Conservation (phyloP, 306 rosid species). For the Dicorynia guianensis region DNA sequence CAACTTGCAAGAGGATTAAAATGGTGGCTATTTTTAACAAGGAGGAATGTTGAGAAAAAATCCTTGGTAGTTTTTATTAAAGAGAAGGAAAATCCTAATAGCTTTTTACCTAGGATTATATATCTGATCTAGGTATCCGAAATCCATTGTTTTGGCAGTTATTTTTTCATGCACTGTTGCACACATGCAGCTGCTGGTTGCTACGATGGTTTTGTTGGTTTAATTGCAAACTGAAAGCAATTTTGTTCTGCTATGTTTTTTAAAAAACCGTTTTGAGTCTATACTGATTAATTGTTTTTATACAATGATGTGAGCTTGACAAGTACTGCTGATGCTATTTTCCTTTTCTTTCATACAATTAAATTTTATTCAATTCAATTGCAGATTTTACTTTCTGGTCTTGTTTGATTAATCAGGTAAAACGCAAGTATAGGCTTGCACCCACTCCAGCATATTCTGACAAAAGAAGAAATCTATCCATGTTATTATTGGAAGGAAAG, state of each 20-base stretch:
- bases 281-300: slow-evolving; percentile 23
- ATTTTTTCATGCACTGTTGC: slow-evolving; percentile 29
- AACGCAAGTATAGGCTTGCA: slow-evolving; percentile 83
- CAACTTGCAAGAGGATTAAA: slow-evolving; percentile 21
- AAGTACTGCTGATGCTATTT: slow-evolving; percentile 15
- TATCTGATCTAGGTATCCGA: neutral
- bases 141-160: neutral
- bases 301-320: slow-evolving; percentile 14
- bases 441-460: slow-evolving; percentile 55
- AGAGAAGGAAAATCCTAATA: no score
- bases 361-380: slow-evolving; percentile 28
- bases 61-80: neutral
- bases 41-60: slow-evolving; percentile 27
- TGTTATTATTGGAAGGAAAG: slow-evolving; percentile 61
- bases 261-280: neutral
- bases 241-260: neutral
- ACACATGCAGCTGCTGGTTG: neutral
- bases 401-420: slow-evolving; percentile 65
- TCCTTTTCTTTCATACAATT: slow-evolving; percentile 22
- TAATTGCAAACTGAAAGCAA: slow-evolving; percentile 8
- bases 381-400: slow-evolving; percentile 31
- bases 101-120: slow-evolving; percentile 16
- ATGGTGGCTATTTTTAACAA: slow-evolving; percentile 2
- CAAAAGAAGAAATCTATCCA: slow-evolving; percentile 60
- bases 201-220: slow-evolving; percentile 3